Conservation (phyloP, 129 eudicot species). For the Heracleum sosnowskyi region DNA sequence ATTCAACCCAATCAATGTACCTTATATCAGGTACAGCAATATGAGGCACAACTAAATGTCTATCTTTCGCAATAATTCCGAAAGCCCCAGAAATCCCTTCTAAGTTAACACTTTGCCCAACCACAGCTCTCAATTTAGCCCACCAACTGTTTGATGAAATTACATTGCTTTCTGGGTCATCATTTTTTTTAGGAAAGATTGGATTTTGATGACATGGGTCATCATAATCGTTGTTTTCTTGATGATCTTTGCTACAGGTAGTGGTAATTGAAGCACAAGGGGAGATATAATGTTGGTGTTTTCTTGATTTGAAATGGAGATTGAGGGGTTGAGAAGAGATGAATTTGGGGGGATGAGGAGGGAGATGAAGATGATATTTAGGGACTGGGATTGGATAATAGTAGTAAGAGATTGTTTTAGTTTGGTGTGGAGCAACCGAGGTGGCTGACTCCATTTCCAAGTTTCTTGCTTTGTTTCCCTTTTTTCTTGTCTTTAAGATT, state of each 20-base stretch:
- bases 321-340: background rate
- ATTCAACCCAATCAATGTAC: conserved; percentile 73
- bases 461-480: background rate
- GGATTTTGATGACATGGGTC: background rate
- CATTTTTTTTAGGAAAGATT: background rate
- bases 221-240: conserved; percentile 10
- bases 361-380: conserved; percentile 13
- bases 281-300: conserved; percentile 10
- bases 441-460: conserved; percentile 28
- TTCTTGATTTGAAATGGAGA: conserved; percentile 10
- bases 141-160: conserved; percentile 1
- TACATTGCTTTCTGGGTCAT: background rate
- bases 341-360: conserved; percentile 7
- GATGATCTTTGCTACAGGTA: conserved; percentile 26
- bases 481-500: background rate
- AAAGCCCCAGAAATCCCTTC: conserved; percentile 44
- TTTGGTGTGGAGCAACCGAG: conserved; percentile 26
- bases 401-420: conserved; percentile 9
- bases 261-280: conserved; percentile 16
- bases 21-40: conserved; percentile 55
- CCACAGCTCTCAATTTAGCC: background rate
- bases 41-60: conserved; percentile 1
- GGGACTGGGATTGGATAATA: conserved; percentile 21
- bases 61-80: background rate
- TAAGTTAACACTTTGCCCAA: conserved; percentile 4